Percentiles rank a stretch among this genome's conserved stretches.
These are phyloP conservation scores for Silene vulgaris DNA, from an alignment of 179 eudicot species.

Conservation along the genomic window DNA sequence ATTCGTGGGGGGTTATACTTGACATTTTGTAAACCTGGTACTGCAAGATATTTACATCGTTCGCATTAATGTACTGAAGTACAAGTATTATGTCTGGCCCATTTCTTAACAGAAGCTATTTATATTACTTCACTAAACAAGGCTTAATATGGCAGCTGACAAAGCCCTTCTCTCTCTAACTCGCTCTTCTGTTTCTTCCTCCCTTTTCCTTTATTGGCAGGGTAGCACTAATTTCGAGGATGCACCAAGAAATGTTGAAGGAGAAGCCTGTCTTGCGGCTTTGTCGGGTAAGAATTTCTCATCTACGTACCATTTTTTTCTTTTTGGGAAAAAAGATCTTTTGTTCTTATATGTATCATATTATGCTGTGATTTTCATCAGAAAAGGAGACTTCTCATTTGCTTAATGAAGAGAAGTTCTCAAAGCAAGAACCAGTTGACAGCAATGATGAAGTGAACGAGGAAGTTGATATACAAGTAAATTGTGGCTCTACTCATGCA, in stretches of 20 bases:
- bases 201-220: not conserved
- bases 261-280: not conserved
- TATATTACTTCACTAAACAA: not conserved
- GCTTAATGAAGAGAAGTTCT: constrained; percentile 1
- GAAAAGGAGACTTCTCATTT: constrained; percentile 5
- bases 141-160: not conserved
- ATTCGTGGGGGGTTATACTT: too few relatives aligned
- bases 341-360: not conserved
- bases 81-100: not conserved
- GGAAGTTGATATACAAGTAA: constrained; percentile 2
- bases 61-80: too few relatives aligned
- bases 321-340: not conserved
- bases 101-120: not conserved
- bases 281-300: constrained; percentile 13
- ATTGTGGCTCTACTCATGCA: not conserved
- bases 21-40: too few relatives aligned
- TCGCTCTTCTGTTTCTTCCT: not conserved
- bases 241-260: constrained; percentile 9
- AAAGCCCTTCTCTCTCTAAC: not conserved
- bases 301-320: not conserved
- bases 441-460: not conserved
- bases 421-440: not conserved
- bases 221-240: not conserved
- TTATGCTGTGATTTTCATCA: not conserved
- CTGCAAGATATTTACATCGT: too few relatives aligned